Base-by-base conservation (phyloP, 2,329 filamentous ascomycete genomes). In the Claviceps capensis region DNA sequence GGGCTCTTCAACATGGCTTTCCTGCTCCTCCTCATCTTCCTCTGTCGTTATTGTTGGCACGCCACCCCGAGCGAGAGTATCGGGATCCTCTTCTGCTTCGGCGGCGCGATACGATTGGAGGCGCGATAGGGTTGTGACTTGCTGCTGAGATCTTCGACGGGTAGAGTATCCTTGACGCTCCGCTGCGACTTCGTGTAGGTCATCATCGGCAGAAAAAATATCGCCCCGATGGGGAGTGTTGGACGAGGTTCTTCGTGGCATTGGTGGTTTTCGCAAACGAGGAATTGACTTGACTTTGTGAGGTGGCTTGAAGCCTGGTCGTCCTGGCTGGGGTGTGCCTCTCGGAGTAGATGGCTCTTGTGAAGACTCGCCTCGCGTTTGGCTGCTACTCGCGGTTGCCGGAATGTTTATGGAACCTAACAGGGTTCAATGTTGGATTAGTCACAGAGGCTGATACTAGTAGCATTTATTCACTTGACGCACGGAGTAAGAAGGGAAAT, bases 121-220 rank as follows among this genome's bases (percentile, higher is more conserved):
- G 26, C 71, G 68, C 2, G 69, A 69, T 30, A 75, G 60, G 19
- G 64, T 61, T 0, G 62, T 59, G 11, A 40, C 26, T 8, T 63
- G 58, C 3, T 65, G 59, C 48, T 62, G 65, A 2, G 61, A 60
- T 34, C 68, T 62, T 36, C 69, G 69, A 37, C 68, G 67, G 16
- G 61, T 60, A 37, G 59, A 55, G 42, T 63, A 62, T 22, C 59
- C 59, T 52, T 64, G 62, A 40, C 61, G 59, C 23, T 89, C 86
- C 55, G 80, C 79, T 62, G 87, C 83, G 19, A 95, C 81, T 67
- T 96, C 91, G 57, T 81, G 77, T 23, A 82, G 74, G 62, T 88
- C 89, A 65, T 97, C 91, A 63, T 97, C 90, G 47, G 88, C 88
- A 0, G 90, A 96, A 69, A 95, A 97, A 54, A 91, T 76, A 56